Percentiles rank a stretch among this genome's conserved stretches.
These are phyloP conservation scores for Rhexocercosporidium sp. DNA, from an alignment of 2,329 filamentous ascomycete species.

Conservation along the genomic window DNA sequence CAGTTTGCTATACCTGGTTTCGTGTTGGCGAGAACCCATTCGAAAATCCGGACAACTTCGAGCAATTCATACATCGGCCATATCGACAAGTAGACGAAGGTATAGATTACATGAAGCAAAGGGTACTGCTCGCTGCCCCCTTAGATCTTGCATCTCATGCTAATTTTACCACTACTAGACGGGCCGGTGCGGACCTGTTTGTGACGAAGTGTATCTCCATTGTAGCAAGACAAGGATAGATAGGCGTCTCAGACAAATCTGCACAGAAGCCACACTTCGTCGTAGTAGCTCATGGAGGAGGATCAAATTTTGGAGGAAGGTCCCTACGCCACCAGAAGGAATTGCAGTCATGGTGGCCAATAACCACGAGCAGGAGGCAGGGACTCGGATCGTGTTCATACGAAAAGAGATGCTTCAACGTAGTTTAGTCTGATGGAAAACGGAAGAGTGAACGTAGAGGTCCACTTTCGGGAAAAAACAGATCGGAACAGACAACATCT, in stretches of 20 bases:
- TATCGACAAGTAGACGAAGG: no score
- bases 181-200: background rate
- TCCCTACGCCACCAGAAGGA: background rate
- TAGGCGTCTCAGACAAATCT: background rate
- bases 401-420: background rate
- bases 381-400: background rate
- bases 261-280: background rate
- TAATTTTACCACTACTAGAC: background rate
- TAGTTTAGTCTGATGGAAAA: background rate
- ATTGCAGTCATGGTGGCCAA: background rate
- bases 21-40: constrained; percentile 1
- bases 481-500: background rate
- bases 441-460: background rate
- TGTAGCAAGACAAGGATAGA: background rate
- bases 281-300: background rate
- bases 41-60: background rate
- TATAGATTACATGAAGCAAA: background rate
- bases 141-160: background rate
- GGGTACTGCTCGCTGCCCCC: background rate
- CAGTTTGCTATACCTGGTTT: background rate
- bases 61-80: background rate
- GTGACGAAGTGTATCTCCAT: background rate
- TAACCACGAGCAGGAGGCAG: background rate
- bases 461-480: background rate
- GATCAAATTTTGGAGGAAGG: no score